These are phyloP conservation scores for Ustilago tritici DNA, from an alignment of 1,284 basidiomycete species.

Conservation along the genomic window DNA sequence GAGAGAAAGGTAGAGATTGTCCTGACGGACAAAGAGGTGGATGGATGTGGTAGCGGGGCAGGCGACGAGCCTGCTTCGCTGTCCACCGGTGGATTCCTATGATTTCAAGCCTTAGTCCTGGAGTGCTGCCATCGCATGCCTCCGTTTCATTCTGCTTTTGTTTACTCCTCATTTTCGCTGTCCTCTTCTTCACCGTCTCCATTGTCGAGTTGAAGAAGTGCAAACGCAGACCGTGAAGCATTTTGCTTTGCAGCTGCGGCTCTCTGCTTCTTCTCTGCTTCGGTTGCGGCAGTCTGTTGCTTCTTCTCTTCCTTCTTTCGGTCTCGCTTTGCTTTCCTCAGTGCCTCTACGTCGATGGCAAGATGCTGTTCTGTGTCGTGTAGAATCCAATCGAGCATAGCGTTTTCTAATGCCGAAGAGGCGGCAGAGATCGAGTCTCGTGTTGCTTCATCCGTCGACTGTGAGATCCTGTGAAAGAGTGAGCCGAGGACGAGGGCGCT, in stretches of 20 bases:
- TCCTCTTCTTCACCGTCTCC: constrained; percentile 27
- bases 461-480: constrained; percentile 37
- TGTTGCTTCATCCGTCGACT: constrained; percentile 23
- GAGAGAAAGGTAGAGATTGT: constrained; percentile 42
- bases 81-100: constrained; percentile 40
- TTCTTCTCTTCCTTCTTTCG: constrained; percentile 48
- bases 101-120: constrained; percentile 11
- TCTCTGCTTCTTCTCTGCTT: constrained; percentile 26
- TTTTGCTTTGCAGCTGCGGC: constrained; percentile 25
- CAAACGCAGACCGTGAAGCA: constrained; percentile 26
- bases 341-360: constrained; percentile 49
- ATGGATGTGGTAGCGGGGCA: constrained; percentile 28
- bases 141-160: neutral
- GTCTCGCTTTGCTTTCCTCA: constrained; percentile 47
- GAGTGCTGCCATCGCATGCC: neutral
- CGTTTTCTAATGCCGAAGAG: constrained; percentile 22
- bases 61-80: constrained; percentile 37
- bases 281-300: constrained; percentile 17
- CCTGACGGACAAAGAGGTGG: constrained; percentile 34
- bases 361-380: constrained; percentile 38
- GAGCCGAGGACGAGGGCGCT: constrained; percentile 41
- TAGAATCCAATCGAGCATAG: constrained; percentile 45
- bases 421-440: constrained; percentile 19
- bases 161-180: constrained; percentile 22
- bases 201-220: constrained; percentile 32